Percentiles rank a stretch among this genome's conserved stretches.
These are phyloP conservation scores for Sapria himalayana DNA, from an alignment of 345 rosid genomes.

Conservation along the genomic window DNA sequence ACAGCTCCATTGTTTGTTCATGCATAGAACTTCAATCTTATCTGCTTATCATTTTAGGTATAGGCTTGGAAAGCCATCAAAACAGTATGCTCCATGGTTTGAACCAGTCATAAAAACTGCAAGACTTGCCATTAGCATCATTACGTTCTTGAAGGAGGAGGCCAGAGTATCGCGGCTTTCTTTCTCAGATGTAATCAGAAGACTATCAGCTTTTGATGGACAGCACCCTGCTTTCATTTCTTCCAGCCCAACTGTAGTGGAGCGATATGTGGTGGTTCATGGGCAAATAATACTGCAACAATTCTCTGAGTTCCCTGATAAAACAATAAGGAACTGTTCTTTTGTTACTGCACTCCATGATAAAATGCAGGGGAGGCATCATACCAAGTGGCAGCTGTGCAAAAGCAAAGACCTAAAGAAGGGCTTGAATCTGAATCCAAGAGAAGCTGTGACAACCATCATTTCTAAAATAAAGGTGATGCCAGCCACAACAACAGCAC, in stretches of 20 bases:
- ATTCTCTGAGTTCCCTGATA: constrained; percentile 41
- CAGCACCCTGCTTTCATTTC: constrained; percentile 41
- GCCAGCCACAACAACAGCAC: constrained; percentile 69
- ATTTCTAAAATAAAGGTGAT: constrained; percentile 41
- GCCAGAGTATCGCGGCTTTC: constrained; percentile 37
- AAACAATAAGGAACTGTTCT: constrained; percentile 27
- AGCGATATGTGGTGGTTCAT: constrained; percentile 62
- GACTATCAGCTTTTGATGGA: constrained; percentile 25
- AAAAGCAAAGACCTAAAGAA: constrained; percentile 29
- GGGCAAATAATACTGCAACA: constrained; percentile 56
- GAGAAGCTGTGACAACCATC: constrained; percentile 25
- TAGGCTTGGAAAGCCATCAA: constrained; percentile 70
- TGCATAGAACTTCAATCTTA: too few species aligned
- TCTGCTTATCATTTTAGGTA: constrained; percentile 40
- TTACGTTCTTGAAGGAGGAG: constrained; percentile 40
- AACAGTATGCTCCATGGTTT: constrained; percentile 63
- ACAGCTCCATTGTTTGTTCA: too few species aligned
- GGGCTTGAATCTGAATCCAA: constrained; percentile 39
- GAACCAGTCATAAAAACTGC: constrained; percentile 53
- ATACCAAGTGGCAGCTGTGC: constrained; percentile 61
- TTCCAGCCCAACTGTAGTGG: constrained; percentile 30
- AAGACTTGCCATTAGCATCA: constrained; percentile 38
- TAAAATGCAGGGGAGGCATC: constrained; percentile 59
- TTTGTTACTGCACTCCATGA: constrained; percentile 31
- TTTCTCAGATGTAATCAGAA: constrained; percentile 30